phyloP scores from a whole-genome alignment of 495 filamentous ascomycete genomes.

The Trichoderma virens region DNA sequence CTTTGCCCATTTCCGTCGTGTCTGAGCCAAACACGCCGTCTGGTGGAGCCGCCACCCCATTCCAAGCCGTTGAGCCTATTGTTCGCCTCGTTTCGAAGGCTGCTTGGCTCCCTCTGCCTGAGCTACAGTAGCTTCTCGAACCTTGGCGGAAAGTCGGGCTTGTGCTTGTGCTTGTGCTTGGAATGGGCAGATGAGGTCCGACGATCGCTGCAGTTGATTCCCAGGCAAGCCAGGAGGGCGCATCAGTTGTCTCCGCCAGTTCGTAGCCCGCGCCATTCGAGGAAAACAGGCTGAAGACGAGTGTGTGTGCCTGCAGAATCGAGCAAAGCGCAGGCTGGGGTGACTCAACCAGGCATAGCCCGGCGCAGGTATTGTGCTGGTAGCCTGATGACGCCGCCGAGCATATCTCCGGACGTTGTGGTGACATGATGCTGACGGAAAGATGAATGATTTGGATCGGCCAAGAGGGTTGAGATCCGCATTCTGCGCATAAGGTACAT shows the following conservation, averaged over 20 bases:
- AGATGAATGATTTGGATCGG: neutral
- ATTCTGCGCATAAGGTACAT: constrained; percentile 3
- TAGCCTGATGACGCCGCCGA: neutral
- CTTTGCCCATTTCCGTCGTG: neutral
- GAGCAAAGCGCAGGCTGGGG: neutral
- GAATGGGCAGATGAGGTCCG: neutral
- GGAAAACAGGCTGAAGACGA: neutral
- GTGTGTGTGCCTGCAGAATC: constrained; percentile 2
- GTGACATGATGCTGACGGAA: constrained; percentile 8
- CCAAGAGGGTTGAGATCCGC: neutral
- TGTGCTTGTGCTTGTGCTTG: neutral
- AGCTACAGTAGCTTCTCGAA: neutral
- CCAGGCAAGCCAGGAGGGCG: no score
- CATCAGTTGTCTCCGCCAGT: neutral
- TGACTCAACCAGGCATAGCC: neutral
- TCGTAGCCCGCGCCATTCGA: neutral
- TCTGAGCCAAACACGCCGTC: neutral
- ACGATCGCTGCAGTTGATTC: no score
- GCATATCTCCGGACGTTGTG: neutral
- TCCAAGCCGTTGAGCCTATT: neutral
- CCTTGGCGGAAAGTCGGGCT: neutral
- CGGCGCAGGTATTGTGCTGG: neutral
- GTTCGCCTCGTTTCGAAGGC: neutral
- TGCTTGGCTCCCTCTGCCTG: neutral
- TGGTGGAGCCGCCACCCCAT: neutral